Evolutionary conservation across 140 eudicot species (phyloP), one percentile per base, ranked within the genome.

Genomic region (Erigeron philadelphicus): DNA sequence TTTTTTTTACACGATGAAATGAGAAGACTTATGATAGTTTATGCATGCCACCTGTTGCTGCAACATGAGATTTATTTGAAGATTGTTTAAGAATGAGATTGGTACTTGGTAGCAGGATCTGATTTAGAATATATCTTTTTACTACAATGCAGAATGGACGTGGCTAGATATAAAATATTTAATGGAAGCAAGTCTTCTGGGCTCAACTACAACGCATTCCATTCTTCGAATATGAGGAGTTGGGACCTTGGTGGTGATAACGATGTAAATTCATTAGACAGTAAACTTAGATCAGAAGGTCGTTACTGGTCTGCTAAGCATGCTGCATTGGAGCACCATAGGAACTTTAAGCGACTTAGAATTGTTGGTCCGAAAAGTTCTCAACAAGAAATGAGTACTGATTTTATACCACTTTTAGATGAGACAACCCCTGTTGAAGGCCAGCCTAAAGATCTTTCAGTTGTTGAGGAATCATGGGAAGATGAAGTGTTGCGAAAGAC

Each of bases 401-500:
- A 85, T 68, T 93, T 84, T 72, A 77, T 93, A 61, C 88, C 95
- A 31, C 71, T 93, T 73, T 72, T 67, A 8, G 84, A 81, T 45
- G 84, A 78, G 59, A 57, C 45, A 50, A 55, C 45, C 46, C 52
- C 72, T 13, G 61, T 63, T 7, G 80, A 83, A 68, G 79, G 64
- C 67, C 84, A 74, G 17, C 49, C 18, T 1, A 52, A 63, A 71
- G 64, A 67, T 61, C 53, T 72, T 25, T 55, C 76, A 16, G 68
- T 76, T n/a, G 73, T 93, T 38, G 94, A 86, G 76, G 99, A 93
- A 78, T 93, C 99, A 11, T 87, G 96, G 99, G 99, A 93, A 79
- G 99, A 89, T 70, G 90, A 87, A 81, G 87, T 93, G 50, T 72
- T 89, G 46, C 73, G 97, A 25, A 87, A 87, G 79, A 93, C 97